These are phyloP conservation scores for Ophiostoma tasmaniense DNA, from an alignment of 2,329 filamentous ascomycete genomes.

Conservation along the genomic window DNA sequence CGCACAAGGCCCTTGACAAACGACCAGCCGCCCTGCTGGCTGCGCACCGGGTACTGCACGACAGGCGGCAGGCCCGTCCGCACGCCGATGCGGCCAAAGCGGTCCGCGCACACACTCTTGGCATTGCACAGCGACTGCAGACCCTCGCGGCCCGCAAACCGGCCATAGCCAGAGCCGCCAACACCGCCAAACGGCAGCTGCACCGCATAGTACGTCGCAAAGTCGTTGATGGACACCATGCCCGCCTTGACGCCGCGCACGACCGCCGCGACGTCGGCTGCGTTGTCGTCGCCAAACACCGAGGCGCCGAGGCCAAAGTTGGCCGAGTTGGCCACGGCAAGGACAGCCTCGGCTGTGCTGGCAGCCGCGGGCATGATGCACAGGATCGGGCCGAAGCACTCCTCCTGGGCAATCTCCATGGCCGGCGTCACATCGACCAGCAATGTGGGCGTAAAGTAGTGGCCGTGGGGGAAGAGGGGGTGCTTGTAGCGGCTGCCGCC, in stretches of 20 bases:
- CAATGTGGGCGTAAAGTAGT: slow-evolving; percentile 89
- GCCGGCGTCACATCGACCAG: slow-evolving; percentile 77
- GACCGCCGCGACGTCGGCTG: slow-evolving; percentile 53
- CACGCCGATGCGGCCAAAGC: slow-evolving; percentile 51
- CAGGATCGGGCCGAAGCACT: slow-evolving; percentile 90
- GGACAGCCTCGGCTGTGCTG: slow-evolving; percentile 53
- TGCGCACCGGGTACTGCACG: slow-evolving; percentile 70
- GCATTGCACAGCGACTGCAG: slow-evolving; percentile 75
- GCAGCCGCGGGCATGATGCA: slow-evolving; percentile 66
- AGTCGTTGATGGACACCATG: slow-evolving; percentile 95
- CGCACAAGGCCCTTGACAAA: slow-evolving; percentile 55
- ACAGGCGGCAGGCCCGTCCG: slow-evolving; percentile 71
- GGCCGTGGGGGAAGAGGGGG: slow-evolving; percentile 64
- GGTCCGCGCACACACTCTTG: slow-evolving; percentile 79
- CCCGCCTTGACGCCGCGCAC: slow-evolving; percentile 65
- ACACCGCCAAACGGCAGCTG: slow-evolving; percentile 90
- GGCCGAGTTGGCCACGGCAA: slow-evolving; percentile 74
- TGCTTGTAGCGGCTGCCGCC: slow-evolving; percentile 68
- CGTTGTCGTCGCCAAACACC: slow-evolving; percentile 64
- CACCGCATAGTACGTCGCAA: slow-evolving; percentile 85
- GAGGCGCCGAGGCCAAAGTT: slow-evolving; percentile 79
- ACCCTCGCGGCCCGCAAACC: slow-evolving; percentile 87
- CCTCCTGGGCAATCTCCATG: slow-evolving; percentile 83
- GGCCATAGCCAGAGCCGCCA: slow-evolving; percentile 82
- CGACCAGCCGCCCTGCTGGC: slow-evolving; percentile 55